Conservation (phyloP, 2,329 filamentous ascomycete species). For the Epichloe uncinata region DNA sequence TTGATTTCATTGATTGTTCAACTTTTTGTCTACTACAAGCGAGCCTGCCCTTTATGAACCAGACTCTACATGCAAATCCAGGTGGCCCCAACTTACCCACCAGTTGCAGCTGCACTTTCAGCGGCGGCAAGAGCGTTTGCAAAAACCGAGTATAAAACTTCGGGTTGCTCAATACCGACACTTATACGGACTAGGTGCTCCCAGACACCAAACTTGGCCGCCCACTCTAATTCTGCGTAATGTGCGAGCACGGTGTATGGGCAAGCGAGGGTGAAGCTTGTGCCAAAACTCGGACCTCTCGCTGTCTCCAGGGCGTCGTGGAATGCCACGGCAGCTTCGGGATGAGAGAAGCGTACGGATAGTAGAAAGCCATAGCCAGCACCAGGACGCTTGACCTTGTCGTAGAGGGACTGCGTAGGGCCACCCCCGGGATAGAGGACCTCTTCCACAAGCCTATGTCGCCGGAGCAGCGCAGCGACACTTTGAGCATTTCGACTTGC, state of each 20-base stretch:
- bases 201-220: slow-evolving; percentile 13
- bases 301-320: slow-evolving; percentile 30
- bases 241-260: slow-evolving; percentile 20
- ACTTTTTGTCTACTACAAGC: too few species aligned
- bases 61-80: too few species aligned
- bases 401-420: slow-evolving; percentile 18
- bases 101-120: neutral
- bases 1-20: too few species aligned
- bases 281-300: slow-evolving; percentile 34
- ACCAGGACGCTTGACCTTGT: slow-evolving; percentile 18
- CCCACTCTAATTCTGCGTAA: slow-evolving; percentile 14
- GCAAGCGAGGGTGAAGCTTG: slow-evolving; percentile 27
- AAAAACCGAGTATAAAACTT: neutral
- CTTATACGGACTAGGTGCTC: slow-evolving; percentile 5
- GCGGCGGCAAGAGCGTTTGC: neutral
- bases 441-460: slow-evolving; percentile 17
- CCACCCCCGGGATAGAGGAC: slow-evolving; percentile 27
- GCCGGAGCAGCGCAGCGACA: slow-evolving; percentile 19
- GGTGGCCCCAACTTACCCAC: too few species aligned
- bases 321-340: slow-evolving; percentile 24
- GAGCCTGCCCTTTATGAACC: too few species aligned
- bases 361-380: slow-evolving; percentile 38
- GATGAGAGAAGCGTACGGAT: slow-evolving; percentile 27
- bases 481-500: neutral
- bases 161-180: slow-evolving; percentile 6